Conservation (phyloP, 495 filamentous ascomycete genomes). For the Antarctomyces pellizariae region DNA sequence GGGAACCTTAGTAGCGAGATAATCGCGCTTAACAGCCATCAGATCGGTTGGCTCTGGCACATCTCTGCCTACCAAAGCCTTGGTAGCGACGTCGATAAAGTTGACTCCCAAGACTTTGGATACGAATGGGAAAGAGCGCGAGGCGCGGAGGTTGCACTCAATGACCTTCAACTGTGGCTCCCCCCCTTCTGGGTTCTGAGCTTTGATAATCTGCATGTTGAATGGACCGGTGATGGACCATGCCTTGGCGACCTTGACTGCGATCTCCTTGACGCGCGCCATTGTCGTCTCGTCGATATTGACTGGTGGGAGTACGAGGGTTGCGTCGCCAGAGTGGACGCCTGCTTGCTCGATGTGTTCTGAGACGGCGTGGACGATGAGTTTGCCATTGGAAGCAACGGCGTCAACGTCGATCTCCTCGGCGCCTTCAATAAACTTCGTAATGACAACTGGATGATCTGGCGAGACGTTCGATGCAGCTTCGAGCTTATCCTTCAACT, state of each 20-base stretch:
- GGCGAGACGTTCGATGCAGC: constrained; percentile 82
- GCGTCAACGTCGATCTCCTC: constrained; percentile 97
- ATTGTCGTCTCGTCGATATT: constrained; percentile 52
- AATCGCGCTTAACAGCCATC: constrained; percentile 72
- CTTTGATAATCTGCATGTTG: constrained; percentile 99
- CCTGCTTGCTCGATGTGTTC: constrained; percentile 96
- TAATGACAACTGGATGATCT: constrained; percentile 96
- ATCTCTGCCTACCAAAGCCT: constrained; percentile 67
- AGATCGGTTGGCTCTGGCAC: constrained; percentile 73
- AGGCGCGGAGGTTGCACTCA: constrained; percentile 94
- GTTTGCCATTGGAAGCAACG: constrained; percentile 63
- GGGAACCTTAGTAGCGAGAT: constrained; percentile 88
- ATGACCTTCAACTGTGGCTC: constrained; percentile 77
- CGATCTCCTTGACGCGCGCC: constrained; percentile 78
- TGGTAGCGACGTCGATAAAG: constrained; percentile 93
- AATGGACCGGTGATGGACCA: constrained; percentile 95
- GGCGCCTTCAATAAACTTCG: constrained; percentile 93
- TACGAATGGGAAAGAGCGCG: constrained; percentile 92
- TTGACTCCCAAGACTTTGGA: constrained; percentile 92
- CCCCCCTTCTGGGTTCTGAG: constrained; percentile 41
- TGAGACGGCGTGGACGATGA: constrained; percentile 83
- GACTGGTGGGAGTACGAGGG: constrained; percentile 74
- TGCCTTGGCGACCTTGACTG: constrained; percentile 85
- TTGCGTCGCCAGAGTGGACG: constrained; percentile 95
- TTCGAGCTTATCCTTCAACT: constrained; percentile 74